Percentiles rank a stretch among this genome's conserved stretches.
Conservation (phyloP, 2,329 filamentous ascomycete genomes). For the Penicillium sp. region DNA sequence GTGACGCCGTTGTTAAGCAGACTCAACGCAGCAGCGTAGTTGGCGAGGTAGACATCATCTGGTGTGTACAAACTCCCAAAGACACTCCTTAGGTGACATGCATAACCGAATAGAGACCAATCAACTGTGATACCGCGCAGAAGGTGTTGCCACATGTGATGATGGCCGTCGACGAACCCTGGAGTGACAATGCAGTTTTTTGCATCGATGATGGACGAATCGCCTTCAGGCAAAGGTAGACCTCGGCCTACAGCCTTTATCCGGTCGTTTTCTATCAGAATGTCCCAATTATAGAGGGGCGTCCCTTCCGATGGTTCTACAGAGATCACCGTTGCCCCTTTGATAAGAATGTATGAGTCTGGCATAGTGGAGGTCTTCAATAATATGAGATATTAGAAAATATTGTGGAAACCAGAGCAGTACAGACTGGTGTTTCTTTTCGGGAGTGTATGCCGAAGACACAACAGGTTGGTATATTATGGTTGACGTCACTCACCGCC, state of each 20-base stretch:
- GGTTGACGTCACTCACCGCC: no score
- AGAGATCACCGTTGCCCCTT: not conserved
- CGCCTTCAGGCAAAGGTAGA: not conserved
- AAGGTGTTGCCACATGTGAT: not conserved
- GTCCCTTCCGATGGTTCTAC: not conserved
- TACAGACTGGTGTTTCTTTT: no score
- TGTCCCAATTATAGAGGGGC: not conserved
- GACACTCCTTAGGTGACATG: not conserved
- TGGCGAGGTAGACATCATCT: not conserved
- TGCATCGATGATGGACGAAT: not conserved
- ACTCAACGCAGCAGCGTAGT: not conserved
- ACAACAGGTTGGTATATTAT: no score
- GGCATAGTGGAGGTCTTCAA: not conserved
- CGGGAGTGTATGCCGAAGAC: no score
- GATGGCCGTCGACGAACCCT: not conserved
- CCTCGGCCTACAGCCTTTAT: not conserved
- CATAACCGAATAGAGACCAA: not conserved
- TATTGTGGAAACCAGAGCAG: not conserved
- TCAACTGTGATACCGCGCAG: not conserved
- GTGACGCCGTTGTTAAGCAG: not conserved
- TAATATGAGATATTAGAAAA: not conserved
- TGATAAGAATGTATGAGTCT: not conserved
- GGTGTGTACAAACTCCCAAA: not conserved
- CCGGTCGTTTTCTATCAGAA: not conserved
- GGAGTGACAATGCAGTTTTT: not conserved